Base-by-base conservation (phyloP, 495 filamentous ascomycete species). In the Choiromyces venosus region DNA sequence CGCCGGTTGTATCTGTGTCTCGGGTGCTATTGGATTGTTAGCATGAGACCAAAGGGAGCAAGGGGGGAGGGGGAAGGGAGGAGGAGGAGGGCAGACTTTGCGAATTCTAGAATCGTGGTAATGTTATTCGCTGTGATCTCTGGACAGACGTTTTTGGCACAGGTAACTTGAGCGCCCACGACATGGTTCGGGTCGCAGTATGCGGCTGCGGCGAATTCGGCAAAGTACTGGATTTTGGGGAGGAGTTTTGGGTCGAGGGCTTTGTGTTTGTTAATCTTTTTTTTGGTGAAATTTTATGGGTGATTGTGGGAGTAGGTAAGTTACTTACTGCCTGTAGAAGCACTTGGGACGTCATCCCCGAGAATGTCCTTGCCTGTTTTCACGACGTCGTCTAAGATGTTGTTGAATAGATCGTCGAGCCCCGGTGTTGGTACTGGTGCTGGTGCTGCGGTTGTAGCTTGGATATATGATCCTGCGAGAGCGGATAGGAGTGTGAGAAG, bases 1-100 rank as follows among this genome's bases (percentile, higher is more conserved):
- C 91, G 38, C 92, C 92, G 16, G 88, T 85, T n/a, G 86, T 87
- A 46, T 65, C 66, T 33, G 65, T 19, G 38, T 67, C 65, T 38
- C 67, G 18, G 56, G 66, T 67, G 10, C 65, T 68, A 40, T 36
- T 33, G 8, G 38, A 19, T 0, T 71, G 37, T 71, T 38, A 66
- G 65, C 36, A 37, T 70, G 42, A 46, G 25, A 69, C 19, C n/a
- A 5, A 72, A 19, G n/a, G n/a, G 35, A 33, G 64, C 42, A 18
- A 4, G 10, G 25, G 37, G 5, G 25, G 12, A 4, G 37, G 33
- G 18, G 29, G 33, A 2, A 25, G 3, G 3, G 37, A 1, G 64
- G 29, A n/a, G 33, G 18, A 10, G 65, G 4, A 33, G 40, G 61
- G 37, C 42, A 38, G 40, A 74, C 67, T 73, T 66, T 71, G 73